Base-by-base conservation (phyloP, 2,329 filamentous ascomycete genomes). In the Mycocentrospora acerina region DNA sequence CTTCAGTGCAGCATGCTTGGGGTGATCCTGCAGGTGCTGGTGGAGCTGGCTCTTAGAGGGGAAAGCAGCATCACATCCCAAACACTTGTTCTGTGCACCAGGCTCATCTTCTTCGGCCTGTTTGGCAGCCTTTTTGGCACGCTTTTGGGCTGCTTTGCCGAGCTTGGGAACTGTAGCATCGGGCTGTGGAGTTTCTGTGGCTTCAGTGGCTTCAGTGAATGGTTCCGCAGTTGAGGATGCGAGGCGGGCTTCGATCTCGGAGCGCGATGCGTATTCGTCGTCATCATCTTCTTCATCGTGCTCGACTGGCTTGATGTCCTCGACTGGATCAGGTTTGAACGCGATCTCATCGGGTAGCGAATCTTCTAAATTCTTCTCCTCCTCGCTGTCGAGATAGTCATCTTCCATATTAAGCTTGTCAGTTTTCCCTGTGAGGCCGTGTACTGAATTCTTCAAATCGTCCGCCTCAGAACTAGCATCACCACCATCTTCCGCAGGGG, bases 21-120 rank as follows among this genome's bases (percentile, higher is more conserved):
- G 53, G 13, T 79, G 68, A n/a, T 56, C 77, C 46, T 81, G 79
- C 41, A 93, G 75, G 64, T 94, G 89, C 35, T 78, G 72, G 62
- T 91, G 91, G 13, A 94, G 68, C 50, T 81, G 82, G 5, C 80
- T 85, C 51, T 82, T 84, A 2, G 85, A 88, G 0, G 79, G 81
- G 70, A 97, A 98, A 0, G 71, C 77, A 51, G 86, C 88, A 51
- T 82, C 79, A 67, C 93, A 97, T 4, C 82, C 79, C 3, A 85
- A 79, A 61, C 93, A 97, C 55, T 83, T 83, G 36, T 88, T 79
- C 19, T 81, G 71, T 49, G 48, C 15, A 2, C 62, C 62, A 2
- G 45, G 11, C 4, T 46, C 37, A 5, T 62, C 57, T 4, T 49
- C 48, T 2, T 57, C 59, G 4, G 66, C 60, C 25, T 67, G 60